A percentile compares a stretch with the other conserved stretches of the same genome.
These are phyloP conservation scores for Nissolia schottii DNA, from an alignment of 306 rosid species.

Conservation along the genomic window DNA sequence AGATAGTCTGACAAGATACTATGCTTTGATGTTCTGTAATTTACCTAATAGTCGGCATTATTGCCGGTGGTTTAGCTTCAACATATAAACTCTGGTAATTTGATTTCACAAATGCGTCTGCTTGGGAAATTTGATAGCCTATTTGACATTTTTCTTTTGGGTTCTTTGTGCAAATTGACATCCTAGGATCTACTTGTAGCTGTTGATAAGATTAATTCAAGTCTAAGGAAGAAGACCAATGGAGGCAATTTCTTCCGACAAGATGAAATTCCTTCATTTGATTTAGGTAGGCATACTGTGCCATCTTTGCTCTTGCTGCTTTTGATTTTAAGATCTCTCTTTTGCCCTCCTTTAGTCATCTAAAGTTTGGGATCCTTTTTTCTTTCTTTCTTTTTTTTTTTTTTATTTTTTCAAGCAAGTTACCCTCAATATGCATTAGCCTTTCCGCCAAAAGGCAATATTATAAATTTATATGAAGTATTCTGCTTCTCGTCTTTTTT, in stretches of 20 bases:
- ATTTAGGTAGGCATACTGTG: constrained; percentile 48
- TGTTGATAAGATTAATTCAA: constrained; percentile 78
- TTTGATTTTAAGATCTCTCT: background rate
- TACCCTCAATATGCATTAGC: background rate
- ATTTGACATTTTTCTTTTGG: background rate
- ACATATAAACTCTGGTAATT: background rate
- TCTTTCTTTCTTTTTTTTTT: too few relatives aligned
- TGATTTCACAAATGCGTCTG: background rate
- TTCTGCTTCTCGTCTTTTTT: background rate
- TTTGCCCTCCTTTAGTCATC: background rate
- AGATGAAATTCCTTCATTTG: constrained; percentile 75
- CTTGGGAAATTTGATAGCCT: constrained; percentile 1
- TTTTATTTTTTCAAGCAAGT: background rate
- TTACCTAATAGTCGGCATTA: background rate
- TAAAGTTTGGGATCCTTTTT: too few relatives aligned
- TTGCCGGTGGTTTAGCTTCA: constrained; percentile 3
- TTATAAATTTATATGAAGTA: background rate
- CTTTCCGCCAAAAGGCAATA: background rate
- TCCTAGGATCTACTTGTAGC: constrained; percentile 70
- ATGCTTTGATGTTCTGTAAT: background rate
- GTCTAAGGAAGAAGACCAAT: constrained; percentile 45
- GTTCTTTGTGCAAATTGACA: constrained; percentile 13
- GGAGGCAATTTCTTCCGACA: constrained; percentile 59
- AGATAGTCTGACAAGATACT: background rate
- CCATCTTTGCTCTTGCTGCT: constrained; percentile 1